Evolutionary conservation across 2,329 filamentous ascomycete genomes (phyloP).

Genomic region (Penicillium psychrosexuale): DNA sequence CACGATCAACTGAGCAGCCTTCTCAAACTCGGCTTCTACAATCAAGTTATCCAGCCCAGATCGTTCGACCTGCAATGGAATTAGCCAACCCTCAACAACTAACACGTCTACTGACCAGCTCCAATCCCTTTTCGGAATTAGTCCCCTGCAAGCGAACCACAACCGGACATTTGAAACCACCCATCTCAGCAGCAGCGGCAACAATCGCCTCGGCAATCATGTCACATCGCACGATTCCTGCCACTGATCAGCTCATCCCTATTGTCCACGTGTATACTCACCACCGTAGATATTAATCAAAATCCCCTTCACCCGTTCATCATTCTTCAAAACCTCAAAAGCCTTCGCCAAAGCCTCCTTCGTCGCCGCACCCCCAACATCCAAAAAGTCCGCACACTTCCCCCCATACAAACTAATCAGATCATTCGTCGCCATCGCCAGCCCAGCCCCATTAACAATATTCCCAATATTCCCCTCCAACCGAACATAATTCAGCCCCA

Average conservation of each 20-base stretch:
- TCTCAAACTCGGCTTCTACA: conserved; percentile 43
- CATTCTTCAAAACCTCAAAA: conserved; percentile 27
- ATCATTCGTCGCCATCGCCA: conserved; percentile 39
- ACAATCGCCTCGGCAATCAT: conserved; percentile 54
- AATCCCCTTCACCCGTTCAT: conserved; percentile 35
- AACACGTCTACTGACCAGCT: conserved; percentile 35
- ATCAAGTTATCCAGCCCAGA: conserved; percentile 36
- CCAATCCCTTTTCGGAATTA: conserved; percentile 43
- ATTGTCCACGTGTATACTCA: conserved; percentile 4
- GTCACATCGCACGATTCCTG: conserved; percentile 51
- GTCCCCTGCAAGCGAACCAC: conserved; percentile 51
- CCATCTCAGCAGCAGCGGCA: conserved; percentile 40
- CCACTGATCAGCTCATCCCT: background rate
- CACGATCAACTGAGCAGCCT: conserved; percentile 30
- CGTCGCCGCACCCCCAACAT: conserved; percentile 33
- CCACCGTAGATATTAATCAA: conserved; percentile 56
- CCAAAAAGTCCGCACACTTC: conserved; percentile 33
- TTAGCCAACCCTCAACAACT: background rate
- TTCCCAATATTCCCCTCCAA: conserved; percentile 35
- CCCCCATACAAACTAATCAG: conserved; percentile 27
- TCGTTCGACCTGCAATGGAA: conserved; percentile 31
- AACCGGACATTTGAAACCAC: conserved; percentile 42
- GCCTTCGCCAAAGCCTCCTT: conserved; percentile 28
- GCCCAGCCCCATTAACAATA: conserved; percentile 36
- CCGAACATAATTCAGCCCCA: conserved; percentile 31